Percentiles rank a stretch among this genome's conserved stretches.
These are phyloP conservation scores for Colletotrichum sp. DNA, from an alignment of 2,329 filamentous ascomycete species.

Conservation along the genomic window DNA sequence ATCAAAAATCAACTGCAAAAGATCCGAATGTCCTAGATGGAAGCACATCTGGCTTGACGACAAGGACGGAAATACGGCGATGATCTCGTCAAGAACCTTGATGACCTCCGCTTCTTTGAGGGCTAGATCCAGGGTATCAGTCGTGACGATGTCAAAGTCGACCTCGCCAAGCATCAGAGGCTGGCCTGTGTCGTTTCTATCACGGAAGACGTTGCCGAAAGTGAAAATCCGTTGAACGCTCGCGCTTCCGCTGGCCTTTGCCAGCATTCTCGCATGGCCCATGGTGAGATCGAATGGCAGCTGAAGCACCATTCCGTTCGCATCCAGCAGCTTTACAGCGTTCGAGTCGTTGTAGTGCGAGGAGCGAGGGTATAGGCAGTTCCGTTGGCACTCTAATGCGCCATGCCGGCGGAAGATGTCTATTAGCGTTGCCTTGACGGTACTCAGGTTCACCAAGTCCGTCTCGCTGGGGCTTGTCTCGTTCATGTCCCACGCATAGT, in stretches of 20 bases:
- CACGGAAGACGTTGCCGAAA: slow-evolving; percentile 88
- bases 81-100: slow-evolving; percentile 92
- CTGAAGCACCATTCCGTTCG: slow-evolving; percentile 86
- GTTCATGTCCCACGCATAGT: slow-evolving; percentile 79
- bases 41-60: slow-evolving; percentile 80
- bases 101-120: slow-evolving; percentile 93
- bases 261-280: slow-evolving; percentile 84
- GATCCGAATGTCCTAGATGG: slow-evolving; percentile 85
- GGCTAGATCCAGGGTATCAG: slow-evolving; percentile 79
- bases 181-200: slow-evolving; percentile 78
- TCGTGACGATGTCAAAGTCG: slow-evolving; percentile 94
- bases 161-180: slow-evolving; percentile 86
- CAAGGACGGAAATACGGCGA: slow-evolving; percentile 79
- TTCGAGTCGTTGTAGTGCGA: slow-evolving; percentile 72
- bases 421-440: slow-evolving; percentile 76
- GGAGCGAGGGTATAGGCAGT: slow-evolving; percentile 81
- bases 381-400: slow-evolving; percentile 79
- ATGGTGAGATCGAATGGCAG: slow-evolving; percentile 93
- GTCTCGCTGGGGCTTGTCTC: slow-evolving; percentile 55
- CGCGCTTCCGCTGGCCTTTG: slow-evolving; percentile 67
- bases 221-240: slow-evolving; percentile 79
- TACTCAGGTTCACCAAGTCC: slow-evolving; percentile 72
- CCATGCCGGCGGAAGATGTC: slow-evolving; percentile 89
- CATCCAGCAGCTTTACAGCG: slow-evolving; percentile 80
- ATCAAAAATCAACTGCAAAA: slow-evolving; percentile 88